These are phyloP conservation scores for Scedosporium apiospermum DNA, from an alignment of 2,329 filamentous ascomycete genomes.

Conservation along the genomic window DNA sequence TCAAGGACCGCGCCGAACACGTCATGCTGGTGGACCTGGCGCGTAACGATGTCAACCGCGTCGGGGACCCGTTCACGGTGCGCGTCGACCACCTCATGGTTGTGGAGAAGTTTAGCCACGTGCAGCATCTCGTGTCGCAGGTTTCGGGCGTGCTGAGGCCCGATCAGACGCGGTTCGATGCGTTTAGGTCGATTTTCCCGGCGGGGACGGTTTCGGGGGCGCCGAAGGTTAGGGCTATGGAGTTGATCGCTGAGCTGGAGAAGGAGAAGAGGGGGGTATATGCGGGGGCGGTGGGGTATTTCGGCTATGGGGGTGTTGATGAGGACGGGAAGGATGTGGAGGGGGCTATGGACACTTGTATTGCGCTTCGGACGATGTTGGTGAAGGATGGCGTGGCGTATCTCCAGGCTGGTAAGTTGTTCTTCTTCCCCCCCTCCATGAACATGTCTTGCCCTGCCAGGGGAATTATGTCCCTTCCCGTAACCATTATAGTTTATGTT, in stretches of 20 bases:
- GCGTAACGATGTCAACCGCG: slow-evolving; percentile 91
- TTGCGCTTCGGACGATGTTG: slow-evolving; percentile 82
- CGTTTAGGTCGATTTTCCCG: slow-evolving; percentile 92
- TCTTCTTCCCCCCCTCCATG: neutral
- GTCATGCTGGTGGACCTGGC: slow-evolving; percentile 97
- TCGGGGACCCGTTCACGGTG: slow-evolving; percentile 83
- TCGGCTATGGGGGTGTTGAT: slow-evolving; percentile 72
- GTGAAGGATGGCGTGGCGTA: slow-evolving; percentile 87
- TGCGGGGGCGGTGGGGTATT: slow-evolving; percentile 93
- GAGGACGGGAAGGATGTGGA: slow-evolving; percentile 54
- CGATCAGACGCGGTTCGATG: slow-evolving; percentile 85
- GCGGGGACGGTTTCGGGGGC: slow-evolving; percentile 93
- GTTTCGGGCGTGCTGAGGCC: slow-evolving; percentile 82
- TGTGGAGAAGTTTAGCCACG: slow-evolving; percentile 89
- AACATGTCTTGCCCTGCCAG: neutral
- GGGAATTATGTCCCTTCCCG: neutral
- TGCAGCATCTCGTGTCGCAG: slow-evolving; percentile 93
- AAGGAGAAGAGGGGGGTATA: slow-evolving; percentile 91
- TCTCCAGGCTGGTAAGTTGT: slow-evolving; percentile 59
- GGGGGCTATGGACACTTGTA: slow-evolving; percentile 85
- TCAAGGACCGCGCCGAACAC: slow-evolving; percentile 91
- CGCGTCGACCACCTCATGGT: slow-evolving; percentile 92
- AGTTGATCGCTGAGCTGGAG: slow-evolving; percentile 91
- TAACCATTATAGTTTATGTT: neutral
- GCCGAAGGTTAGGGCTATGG: slow-evolving; percentile 94